These are phyloP conservation scores for Trichosanthes truncata DNA, from an alignment of 306 rosid genomes.

Conservation along the genomic window DNA sequence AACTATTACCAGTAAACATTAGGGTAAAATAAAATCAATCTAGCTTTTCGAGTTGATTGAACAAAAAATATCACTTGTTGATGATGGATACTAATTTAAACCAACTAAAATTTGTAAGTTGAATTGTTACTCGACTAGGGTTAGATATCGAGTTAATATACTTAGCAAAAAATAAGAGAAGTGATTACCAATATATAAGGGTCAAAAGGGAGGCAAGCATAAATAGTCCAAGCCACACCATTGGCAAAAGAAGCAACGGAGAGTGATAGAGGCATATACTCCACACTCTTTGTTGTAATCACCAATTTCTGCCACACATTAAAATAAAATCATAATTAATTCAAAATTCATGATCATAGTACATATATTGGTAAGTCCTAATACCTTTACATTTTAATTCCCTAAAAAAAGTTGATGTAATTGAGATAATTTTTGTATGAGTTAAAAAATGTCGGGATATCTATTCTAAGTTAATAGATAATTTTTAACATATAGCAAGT, in stretches of 20 bases:
- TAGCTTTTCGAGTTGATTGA: too few species aligned
- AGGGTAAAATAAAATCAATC: too few species aligned
- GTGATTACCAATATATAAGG: slow-evolving; percentile 46
- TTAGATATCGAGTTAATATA: neutral
- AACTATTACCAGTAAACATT: too few species aligned
- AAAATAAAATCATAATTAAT: neutral
- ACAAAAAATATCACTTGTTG: too few species aligned
- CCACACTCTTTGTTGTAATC: slow-evolving; percentile 71
- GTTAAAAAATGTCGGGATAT: too few species aligned
- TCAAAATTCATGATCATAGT: neutral
- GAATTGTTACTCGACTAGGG: neutral
- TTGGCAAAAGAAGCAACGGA: slow-evolving; percentile 66
- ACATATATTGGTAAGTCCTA: too few species aligned
- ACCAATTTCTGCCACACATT: slow-evolving; percentile 58
- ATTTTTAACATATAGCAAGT: too few species aligned
- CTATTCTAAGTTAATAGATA: too few species aligned
- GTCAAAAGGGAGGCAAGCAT: slow-evolving; percentile 68
- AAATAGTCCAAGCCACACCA: slow-evolving; percentile 71
- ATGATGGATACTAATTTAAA: too few species aligned
- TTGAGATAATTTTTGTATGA: too few species aligned
- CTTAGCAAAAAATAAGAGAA: neutral
- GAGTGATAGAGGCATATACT: slow-evolving; percentile 73
- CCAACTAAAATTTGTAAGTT: neutral
- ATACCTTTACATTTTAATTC: too few species aligned
- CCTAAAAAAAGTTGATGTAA: too few species aligned